phyloP scores from a whole-genome alignment of 257 asterid species.

The Solanum clarkiae region DNA sequence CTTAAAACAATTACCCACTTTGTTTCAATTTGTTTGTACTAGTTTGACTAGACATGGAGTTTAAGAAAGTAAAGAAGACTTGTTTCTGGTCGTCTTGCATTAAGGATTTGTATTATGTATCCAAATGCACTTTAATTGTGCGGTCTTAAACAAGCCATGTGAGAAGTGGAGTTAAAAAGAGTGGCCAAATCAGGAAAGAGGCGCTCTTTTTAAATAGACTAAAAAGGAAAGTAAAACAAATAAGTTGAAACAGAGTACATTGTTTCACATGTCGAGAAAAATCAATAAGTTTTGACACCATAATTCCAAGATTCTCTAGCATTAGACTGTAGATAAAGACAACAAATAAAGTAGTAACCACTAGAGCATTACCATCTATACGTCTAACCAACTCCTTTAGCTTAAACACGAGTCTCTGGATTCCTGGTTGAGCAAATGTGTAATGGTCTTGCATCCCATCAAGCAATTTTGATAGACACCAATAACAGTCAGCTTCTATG shows the following conservation, averaged over 20 bases:
- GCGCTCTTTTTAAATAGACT: background rate
- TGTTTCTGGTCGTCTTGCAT: background rate
- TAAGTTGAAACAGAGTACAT: background rate
- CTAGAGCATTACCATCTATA: conserved; percentile 57
- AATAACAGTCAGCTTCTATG: conserved; percentile 94
- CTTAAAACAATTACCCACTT: background rate
- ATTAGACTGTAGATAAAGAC: background rate
- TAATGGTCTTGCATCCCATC: conserved; percentile 99
- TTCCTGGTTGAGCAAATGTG: conserved; percentile 99
- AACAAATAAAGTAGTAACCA: background rate
- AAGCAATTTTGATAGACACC: conserved; percentile 92
- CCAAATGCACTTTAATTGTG: background rate
- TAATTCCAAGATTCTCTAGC: background rate
- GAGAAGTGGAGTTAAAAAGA: background rate
- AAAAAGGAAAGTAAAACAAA: background rate
- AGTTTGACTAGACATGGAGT: background rate
- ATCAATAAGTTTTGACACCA: background rate
- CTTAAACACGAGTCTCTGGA: conserved; percentile 90
- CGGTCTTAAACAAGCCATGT: background rate
- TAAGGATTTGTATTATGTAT: background rate
- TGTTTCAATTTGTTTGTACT: background rate
- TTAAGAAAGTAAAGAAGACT: background rate
- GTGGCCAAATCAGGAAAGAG: background rate
- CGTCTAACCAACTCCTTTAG: conserved; percentile 92
- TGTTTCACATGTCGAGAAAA: background rate